Evolutionary conservation across 257 asterid genomes (phyloP).

Genomic region (Gynochthodes officinalis): DNA sequence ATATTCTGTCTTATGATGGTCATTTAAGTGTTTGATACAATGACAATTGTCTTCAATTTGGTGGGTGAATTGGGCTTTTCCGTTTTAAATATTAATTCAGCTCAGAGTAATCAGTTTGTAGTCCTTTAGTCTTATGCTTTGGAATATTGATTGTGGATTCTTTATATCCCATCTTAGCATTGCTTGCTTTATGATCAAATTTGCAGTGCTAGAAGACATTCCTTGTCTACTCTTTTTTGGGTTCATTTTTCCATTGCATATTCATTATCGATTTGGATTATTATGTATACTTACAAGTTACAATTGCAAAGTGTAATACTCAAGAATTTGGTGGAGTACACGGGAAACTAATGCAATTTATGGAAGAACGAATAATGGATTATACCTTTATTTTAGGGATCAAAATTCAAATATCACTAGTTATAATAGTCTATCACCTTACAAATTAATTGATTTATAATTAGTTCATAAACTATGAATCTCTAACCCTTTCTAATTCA

Average conservation of each 20-base stretch:
- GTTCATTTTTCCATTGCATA: background rate
- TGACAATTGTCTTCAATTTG: slow-evolving; percentile 30
- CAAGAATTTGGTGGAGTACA: background rate
- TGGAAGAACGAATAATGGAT: too few species aligned
- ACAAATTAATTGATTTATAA: too few species aligned
- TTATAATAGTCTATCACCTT: too few species aligned
- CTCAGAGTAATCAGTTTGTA: too few species aligned
- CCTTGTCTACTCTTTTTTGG: background rate
- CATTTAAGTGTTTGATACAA: slow-evolving; percentile 24
- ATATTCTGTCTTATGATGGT: slow-evolving; percentile 1
- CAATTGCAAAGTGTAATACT: too few species aligned
- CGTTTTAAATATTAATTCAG: too few species aligned
- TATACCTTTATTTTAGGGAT: too few species aligned
- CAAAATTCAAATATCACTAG: too few species aligned
- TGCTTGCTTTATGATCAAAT: too few species aligned
- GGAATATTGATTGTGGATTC: background rate
- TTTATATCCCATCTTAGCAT: too few species aligned
- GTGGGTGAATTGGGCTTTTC: slow-evolving; percentile 32
- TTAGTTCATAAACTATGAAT: too few species aligned
- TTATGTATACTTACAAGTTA: background rate
- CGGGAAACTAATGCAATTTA: background rate
- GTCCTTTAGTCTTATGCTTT: background rate
- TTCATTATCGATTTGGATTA: background rate
- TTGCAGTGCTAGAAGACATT: background rate
- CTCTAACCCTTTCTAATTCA: too few species aligned